Evolutionary conservation across 257 asterid genomes (phyloP), one percentile per base, ranked within the genome.

Genomic region (Hygrophila difformis): DNA sequence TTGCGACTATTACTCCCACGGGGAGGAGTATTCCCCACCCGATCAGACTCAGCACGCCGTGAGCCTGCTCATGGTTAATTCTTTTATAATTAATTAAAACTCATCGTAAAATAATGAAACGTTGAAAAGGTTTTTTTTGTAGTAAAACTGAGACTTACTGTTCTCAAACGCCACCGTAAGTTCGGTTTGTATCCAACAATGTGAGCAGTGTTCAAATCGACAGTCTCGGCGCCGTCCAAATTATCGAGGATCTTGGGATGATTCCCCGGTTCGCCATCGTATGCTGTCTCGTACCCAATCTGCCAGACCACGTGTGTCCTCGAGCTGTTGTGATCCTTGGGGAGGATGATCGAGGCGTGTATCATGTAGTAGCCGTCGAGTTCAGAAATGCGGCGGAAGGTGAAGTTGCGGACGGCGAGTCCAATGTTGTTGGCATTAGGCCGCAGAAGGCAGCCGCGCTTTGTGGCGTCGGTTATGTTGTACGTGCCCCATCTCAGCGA

Each of bases 21-120:
- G 93, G 93, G 12, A 81, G 31, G 6, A 78, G 54, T 3, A 51
- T 61, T 28, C 93, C 93, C 85, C 84, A 81, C 0, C 85, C 85
- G 53, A 63, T 54, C 15, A 75, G 58, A 64, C 75, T 81, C 24
- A 81, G 3, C 44, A 75, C 49, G 14, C 82, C 88, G 62, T 81
- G 93, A 44, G 43, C 69, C 93, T 81, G 57, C 47, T 51, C 6
- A 14, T 2, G 29, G 7, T 3, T 2, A 24, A 24, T 24, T 24
- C 29, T 2, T 2, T 3, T 7, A 24, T 3, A 3, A 24, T 2
- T 7, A 24, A 24, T 3, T 24, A 24, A 24, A 24, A 2, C 7
- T 24, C 37, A 9, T 5, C 3, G 3, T 5, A 33, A 9, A 5
- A 33, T 5, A 9, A 33, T 5, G 12, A 6, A 33, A 33, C 12